A percentile compares a stretch with the other conserved stretches of the same genome.
Evolutionary conservation across 108 stramenopile genomes (phyloP).

Genomic region (Cyclotella choctawhatcheeana): DNA sequence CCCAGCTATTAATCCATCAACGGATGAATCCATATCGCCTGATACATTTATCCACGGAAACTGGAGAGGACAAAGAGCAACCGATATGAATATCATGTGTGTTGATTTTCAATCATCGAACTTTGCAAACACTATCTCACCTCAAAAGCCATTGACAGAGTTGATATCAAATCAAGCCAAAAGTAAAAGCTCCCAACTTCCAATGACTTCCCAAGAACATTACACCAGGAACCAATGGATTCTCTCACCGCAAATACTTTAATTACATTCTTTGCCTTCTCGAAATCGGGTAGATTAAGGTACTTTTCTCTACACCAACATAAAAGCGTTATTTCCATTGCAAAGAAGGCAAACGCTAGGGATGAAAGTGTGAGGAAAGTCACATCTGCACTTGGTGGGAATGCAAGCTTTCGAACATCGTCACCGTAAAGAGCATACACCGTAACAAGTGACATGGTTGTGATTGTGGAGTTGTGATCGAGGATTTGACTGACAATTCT

Average conservation of each 20-base stretch:
- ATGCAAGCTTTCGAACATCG: slow-evolving; percentile 53
- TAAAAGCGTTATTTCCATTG: slow-evolving; percentile 55
- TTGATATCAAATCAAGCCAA: slow-evolving; percentile 75
- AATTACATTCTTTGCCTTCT: slow-evolving; percentile 18
- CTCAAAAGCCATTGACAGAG: slow-evolving; percentile 63
- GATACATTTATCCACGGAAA: slow-evolving; percentile 9
- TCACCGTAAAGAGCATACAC: slow-evolving; percentile 66
- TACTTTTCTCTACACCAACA: slow-evolving; percentile 56
- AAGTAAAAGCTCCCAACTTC: slow-evolving; percentile 74
- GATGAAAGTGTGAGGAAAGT: slow-evolving; percentile 51
- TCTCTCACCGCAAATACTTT: slow-evolving; percentile 10
- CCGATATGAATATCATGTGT: not conserved
- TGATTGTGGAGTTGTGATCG: slow-evolving; percentile 32
- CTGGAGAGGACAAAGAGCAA: not conserved
- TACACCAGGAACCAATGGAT: slow-evolving; percentile 24
- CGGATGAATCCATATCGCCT: slow-evolving; percentile 14
- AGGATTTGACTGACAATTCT: slow-evolving; percentile 19
- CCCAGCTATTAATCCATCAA: slow-evolving; percentile 17
- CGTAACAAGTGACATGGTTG: slow-evolving; percentile 61
- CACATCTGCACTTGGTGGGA: slow-evolving; percentile 47
- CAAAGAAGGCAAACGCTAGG: slow-evolving; percentile 59
- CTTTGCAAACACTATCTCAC: not conserved
- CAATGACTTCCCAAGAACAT: slow-evolving; percentile 32
- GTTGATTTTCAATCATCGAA: not conserved
- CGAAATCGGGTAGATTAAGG: slow-evolving; percentile 34